Evolutionary conservation across 2,329 filamentous ascomycete species (phyloP), one percentile per base, ranked within the genome.

Genomic region (Colletotrichum abscissum): DNA sequence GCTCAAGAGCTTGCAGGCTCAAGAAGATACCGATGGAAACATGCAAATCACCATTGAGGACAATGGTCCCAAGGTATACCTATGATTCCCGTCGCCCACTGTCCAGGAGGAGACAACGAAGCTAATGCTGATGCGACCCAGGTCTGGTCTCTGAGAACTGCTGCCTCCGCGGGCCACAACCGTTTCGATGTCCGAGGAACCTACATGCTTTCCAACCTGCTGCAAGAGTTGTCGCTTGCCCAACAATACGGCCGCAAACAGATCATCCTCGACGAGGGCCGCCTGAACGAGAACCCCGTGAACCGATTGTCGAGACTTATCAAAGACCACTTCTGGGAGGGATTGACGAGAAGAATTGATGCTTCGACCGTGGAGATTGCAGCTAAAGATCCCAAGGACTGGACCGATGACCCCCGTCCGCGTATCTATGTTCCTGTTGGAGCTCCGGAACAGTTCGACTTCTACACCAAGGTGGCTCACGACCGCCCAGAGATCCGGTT

Each of bases 41-140:
- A 94, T 95, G 88, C 95, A 98, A 83, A 99, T 99, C 82, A 99
- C 97, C 35, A 97, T 98, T 78, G 97, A 98, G 80, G 97, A 99
- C 84, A 90, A 91, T 76, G 97, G 97, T 0, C 96, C 97, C 63
- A 99, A 98, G 89, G 94, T 93, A 82, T 75, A 80, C 28, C 11
- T 33, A 26, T 54, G 62, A 14, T 12, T 19, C 42, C 42, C 26
- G 28, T n/a, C 46, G 11, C 28, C 26, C 26, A 22, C 8, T 26
- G 9, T 1, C 2, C 9, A 12, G 14, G 3, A 55, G 42, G 7
- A 49, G 42, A 49, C 42, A 30, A 57, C 22, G 4, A 62, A 46
- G 73, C 64, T 74, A 28, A 77, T 72, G 42, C 69, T 14, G 35
- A 49, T 28, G 49, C 57, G n/a, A n/a, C 57, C 30, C 76, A 94